Conservation (phyloP, 1,284 basidiomycete species). For the Trichosporon asahii region DNA sequence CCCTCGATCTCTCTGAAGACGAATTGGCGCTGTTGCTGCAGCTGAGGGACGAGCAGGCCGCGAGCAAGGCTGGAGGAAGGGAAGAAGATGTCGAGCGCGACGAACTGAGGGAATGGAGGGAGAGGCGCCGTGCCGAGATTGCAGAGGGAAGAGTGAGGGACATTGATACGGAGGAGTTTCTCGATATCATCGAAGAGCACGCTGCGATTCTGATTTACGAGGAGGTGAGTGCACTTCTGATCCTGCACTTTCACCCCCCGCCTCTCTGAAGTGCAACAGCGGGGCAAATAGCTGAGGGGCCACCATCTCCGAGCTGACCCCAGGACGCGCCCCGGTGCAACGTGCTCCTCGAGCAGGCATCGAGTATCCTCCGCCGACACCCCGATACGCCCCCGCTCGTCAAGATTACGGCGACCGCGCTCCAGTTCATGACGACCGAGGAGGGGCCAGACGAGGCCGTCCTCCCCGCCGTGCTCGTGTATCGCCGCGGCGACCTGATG, state of each 20-base stretch:
- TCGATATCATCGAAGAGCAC: constrained; percentile 43
- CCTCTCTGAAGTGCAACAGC: no score
- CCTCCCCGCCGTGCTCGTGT: constrained; percentile 47
- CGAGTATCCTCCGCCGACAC: not conserved
- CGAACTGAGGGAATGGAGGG: constrained; percentile 17
- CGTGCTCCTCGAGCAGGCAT: constrained; percentile 23
- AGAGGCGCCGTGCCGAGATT: constrained; percentile 20
- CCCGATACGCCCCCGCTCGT: not conserved
- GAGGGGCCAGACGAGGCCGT: constrained; percentile 47
- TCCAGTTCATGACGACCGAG: constrained; percentile 8
- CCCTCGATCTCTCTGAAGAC: not conserved
- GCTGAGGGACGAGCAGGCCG: not conserved
- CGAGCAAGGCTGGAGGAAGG: constrained; percentile 10
- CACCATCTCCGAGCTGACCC: no score
- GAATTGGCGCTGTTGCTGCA: not conserved
- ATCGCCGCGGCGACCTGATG: constrained; percentile 43
- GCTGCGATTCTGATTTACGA: constrained; percentile 49
- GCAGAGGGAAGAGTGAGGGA: constrained; percentile 37
- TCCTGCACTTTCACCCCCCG: not conserved
- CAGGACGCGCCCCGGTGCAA: constrained; percentile 44
- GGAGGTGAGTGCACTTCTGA: constrained; percentile 35
- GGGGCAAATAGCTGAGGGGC: no score
- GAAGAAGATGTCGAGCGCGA: constrained; percentile 23
- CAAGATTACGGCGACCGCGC: not conserved
- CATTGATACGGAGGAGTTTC: constrained; percentile 39